Evolutionary conservation across 1,284 basidiomycete species (phyloP), one percentile per base, ranked within the genome.

Genomic region (Mycena citricolor): DNA sequence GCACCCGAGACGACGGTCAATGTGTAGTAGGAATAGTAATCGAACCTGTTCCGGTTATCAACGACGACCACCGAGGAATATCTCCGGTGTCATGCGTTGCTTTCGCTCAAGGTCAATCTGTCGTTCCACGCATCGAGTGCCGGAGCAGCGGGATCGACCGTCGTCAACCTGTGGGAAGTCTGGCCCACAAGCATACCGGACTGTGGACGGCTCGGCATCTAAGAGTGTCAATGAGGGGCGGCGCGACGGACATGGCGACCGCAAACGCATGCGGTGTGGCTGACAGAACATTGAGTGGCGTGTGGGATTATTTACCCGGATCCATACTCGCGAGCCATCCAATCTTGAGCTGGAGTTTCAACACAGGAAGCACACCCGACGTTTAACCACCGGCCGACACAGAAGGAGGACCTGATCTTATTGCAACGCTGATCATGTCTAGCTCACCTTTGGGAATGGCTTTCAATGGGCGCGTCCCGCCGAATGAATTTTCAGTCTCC

Each of bases 221-320:
- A 13, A 2, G 11, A 4, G 2, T 7, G 5, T 7, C 8, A 13
- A 2, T 32, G 17, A 24, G 23, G 12, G 11, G 29, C 8, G 12
- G 26, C n/a, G 32, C 17, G 25, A 32, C 49, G 8, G 43, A 54
- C 52, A 39, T 55, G 54, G 36, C 53, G 51, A 26, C 47, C 49
- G 42, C 54, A 55, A 11, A 49, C 35, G 32, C 45, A 55, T 11
- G 54, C 51, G 17, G 53, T 55, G 31, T 55, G 54, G 31, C 54
- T 55, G n/a, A 4, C 14, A 31, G 19, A 17, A 14, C 32, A 4
- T 21, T 21, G 12, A 14, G 22, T 6, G 13, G 13, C 11, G n/a
- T 2, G n/a, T 16, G 16, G 16, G n/a, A 12, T 22, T 17, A 29
- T 51, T 46, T 28, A 55, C 54, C 53, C 53, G 54, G 51, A 55